phyloP scores from a whole-genome alignment of 2,329 filamentous ascomycete genomes.

The Onygena corvina region DNA sequence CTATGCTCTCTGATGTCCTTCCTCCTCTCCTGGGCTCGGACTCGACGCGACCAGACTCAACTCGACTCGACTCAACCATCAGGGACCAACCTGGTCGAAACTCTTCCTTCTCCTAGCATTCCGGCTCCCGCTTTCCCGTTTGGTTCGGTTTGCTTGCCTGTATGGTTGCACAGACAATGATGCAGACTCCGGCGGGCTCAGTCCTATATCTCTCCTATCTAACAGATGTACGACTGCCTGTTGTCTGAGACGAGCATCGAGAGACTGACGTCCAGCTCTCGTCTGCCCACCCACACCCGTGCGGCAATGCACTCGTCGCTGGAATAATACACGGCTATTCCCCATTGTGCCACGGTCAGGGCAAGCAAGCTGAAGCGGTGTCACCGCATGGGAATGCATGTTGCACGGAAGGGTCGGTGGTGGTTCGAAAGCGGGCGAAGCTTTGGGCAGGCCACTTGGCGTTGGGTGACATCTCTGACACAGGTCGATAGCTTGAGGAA shows the following conservation, averaged over 20 bases:
- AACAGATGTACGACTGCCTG: too few species aligned
- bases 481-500: not conserved
- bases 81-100: too few species aligned
- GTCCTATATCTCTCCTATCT: not conserved
- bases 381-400: not conserved
- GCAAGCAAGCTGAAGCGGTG: not conserved
- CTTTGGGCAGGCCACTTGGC: conserved; percentile 9
- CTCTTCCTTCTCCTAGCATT: too few species aligned
- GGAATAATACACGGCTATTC: not conserved
- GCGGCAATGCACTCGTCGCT: not conserved
- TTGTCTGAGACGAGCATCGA: too few species aligned
- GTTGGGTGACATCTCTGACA: not conserved
- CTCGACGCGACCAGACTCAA: too few species aligned
- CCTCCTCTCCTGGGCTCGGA: not conserved
- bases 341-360: not conserved
- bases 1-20: not conserved
- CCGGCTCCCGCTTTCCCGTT: too few species aligned
- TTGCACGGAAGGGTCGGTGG: conserved; percentile 24
- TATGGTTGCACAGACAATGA: not conserved
- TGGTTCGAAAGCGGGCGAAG: conserved; percentile 8
- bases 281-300: not conserved
- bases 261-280: not conserved
- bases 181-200: not conserved
- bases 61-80: too few species aligned
- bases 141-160: too few species aligned